Evolutionary conservation across 805 yeast genomes (phyloP).

Genomic region (Brettanomyces naardenensis): DNA sequence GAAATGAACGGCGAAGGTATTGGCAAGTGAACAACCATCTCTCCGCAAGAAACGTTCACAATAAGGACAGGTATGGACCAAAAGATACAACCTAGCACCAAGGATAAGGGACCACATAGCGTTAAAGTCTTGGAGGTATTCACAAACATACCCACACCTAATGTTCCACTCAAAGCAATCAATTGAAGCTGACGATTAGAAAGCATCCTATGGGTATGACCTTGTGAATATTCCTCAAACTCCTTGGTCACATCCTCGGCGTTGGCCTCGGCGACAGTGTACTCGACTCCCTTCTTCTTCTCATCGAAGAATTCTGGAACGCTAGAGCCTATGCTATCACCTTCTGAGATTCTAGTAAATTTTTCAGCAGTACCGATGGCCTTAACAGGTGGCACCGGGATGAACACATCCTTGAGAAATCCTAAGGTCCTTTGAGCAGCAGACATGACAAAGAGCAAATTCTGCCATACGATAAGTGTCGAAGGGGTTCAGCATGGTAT

Average conservation of each 20-base stretch:
- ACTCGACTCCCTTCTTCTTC: background rate
- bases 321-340: background rate
- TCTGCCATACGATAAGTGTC: no score
- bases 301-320: background rate
- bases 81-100: conserved; percentile 30
- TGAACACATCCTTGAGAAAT: conserved; percentile 7
- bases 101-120: conserved; percentile 33
- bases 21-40: conserved; percentile 39
- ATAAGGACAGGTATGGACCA: conserved; percentile 37
- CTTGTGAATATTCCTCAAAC: conserved; percentile 1
- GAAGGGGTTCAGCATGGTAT: no score
- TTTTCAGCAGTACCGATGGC: conserved; percentile 2
- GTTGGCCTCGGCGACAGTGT: background rate
- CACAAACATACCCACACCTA: conserved; percentile 35
- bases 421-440: background rate
- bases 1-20: conserved; percentile 41
- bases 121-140: conserved; percentile 29
- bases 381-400: conserved; percentile 6
- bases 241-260: conserved; percentile 3
- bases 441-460: background rate
- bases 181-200: conserved; percentile 40
- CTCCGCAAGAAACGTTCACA: conserved; percentile 37
- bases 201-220: conserved; percentile 28
- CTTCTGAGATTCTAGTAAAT: background rate
- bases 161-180: conserved; percentile 55